Percentiles rank a stretch among this genome's conserved stretches.
Evolutionary conservation across 139 green algal genomes (phyloP).

Genomic region (Haematococcus sp.): DNA sequence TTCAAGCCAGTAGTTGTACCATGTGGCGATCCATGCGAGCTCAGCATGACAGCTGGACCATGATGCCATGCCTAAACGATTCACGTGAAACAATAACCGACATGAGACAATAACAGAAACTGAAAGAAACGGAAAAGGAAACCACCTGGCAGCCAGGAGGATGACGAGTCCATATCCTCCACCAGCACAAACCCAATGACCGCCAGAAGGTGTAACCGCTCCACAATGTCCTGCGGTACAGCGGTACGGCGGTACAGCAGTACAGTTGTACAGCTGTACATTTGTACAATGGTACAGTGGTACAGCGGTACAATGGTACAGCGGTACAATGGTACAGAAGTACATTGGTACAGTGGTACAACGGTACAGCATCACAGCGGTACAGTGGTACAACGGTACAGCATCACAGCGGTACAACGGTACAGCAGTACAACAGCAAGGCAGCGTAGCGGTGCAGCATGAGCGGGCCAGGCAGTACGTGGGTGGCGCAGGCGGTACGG

Average conservation of each 20-base stretch:
- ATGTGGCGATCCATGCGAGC: no score
- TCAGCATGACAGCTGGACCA: no score
- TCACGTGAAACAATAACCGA: no score
- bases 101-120: no score
- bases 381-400: not conserved
- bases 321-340: no score
- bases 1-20: no score
- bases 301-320: not conserved
- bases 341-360: not conserved
- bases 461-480: no score
- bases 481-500: no score
- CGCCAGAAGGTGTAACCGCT: slow-evolving; percentile 83
- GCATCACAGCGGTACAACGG: not conserved
- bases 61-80: no score
- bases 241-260: not conserved
- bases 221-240: slow-evolving; percentile 74
- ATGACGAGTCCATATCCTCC: slow-evolving; percentile 70
- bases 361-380: no score
- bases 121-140: not conserved
- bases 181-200: slow-evolving; percentile 78
- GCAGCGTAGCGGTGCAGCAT: not conserved
- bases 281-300: not conserved
- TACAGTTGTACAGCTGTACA: not conserved
- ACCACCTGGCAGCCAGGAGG: slow-evolving; percentile 24
- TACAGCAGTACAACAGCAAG: not conserved